Evolutionary conservation across 2,329 filamentous ascomycete genomes (phyloP).

Genomic region (Phialophora chinensis): DNA sequence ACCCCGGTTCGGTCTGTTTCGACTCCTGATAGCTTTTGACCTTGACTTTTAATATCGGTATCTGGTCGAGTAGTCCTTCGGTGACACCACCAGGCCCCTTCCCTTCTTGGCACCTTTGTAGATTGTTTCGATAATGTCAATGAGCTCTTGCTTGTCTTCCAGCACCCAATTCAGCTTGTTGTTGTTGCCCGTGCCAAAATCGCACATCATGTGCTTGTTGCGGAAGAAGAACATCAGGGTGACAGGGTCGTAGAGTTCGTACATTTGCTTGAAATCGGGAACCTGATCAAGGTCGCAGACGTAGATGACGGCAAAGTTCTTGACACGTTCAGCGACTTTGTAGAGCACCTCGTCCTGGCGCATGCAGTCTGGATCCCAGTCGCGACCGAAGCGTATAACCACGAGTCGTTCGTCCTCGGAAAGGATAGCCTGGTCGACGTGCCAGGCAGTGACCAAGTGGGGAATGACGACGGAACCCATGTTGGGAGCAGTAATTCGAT

Average conservation of each 20-base stretch:
- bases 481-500: background rate
- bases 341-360: conserved; percentile 91
- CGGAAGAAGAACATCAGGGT: conserved; percentile 98
- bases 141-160: conserved; percentile 97
- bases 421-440: conserved; percentile 95
- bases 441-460: conserved; percentile 90
- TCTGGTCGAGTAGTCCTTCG: conserved; percentile 79
- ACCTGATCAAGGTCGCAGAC: conserved; percentile 91
- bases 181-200: conserved; percentile 98
- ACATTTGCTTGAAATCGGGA: conserved; percentile 95
- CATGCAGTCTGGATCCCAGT: conserved; percentile 72
- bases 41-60: conserved; percentile 64
- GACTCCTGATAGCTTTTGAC: background rate
- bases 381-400: conserved; percentile 90
- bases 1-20: too few relatives aligned
- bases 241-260: conserved; percentile 86
- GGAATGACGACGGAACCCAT: conserved; percentile 62
- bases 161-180: conserved; percentile 97
- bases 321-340: conserved; percentile 89
- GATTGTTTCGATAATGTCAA: conserved; percentile 97
- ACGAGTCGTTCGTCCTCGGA: conserved; percentile 90
- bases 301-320: conserved; percentile 92
- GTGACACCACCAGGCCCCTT: conserved; percentile 91
- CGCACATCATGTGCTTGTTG: conserved; percentile 81
- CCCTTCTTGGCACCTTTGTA: conserved; percentile 99